These are phyloP conservation scores for Erysimum cheiranthoides DNA, from an alignment of 345 rosid species.

Conservation along the genomic window DNA sequence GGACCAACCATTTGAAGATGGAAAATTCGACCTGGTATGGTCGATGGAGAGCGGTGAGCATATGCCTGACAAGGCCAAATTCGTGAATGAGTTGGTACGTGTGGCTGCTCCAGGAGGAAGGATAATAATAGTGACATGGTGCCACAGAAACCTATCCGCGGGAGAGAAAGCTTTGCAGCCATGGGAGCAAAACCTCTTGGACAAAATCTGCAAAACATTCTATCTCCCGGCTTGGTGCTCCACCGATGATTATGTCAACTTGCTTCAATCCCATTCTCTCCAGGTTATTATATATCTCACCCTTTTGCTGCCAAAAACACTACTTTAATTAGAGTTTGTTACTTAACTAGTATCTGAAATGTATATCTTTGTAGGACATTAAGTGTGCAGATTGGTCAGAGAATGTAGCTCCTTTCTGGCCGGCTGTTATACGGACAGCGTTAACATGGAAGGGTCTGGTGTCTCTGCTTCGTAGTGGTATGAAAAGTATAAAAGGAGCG, in stretches of 20 bases:
- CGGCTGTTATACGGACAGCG: slow-evolving; percentile 82
- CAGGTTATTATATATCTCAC: slow-evolving; percentile 50
- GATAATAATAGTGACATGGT: slow-evolving; percentile 91
- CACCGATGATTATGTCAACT: slow-evolving; percentile 67
- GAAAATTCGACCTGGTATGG: slow-evolving; percentile 83
- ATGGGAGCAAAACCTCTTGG: slow-evolving; percentile 71
- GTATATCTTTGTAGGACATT: slow-evolving; percentile 59
- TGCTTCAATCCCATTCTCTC: slow-evolving; percentile 62
- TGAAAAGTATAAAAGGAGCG: slow-evolving; percentile 83
- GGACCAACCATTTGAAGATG: slow-evolving; percentile 88
- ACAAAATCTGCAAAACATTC: slow-evolving; percentile 72
- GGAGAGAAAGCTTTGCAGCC: slow-evolving; percentile 68
- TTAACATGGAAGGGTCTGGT: slow-evolving; percentile 82
- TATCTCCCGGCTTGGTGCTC: slow-evolving; percentile 95
- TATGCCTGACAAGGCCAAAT: slow-evolving; percentile 89
- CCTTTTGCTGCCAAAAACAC: background rate
- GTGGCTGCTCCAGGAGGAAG: slow-evolving; percentile 87
- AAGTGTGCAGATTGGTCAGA: slow-evolving; percentile 84
- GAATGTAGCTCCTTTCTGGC: slow-evolving; percentile 92
- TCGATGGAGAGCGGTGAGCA: slow-evolving; percentile 99
- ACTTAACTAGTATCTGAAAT: slow-evolving; percentile 8
- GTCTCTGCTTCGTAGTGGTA: slow-evolving; percentile 74
- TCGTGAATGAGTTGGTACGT: slow-evolving; percentile 74
- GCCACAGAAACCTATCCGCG: slow-evolving; percentile 76
- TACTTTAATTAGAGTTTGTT: background rate